Percentiles rank a stretch among this genome's conserved stretches.
These are phyloP conservation scores for Pseudopyrenochaeta lycopersici DNA, from an alignment of 2,329 filamentous ascomycete species.

Conservation along the genomic window DNA sequence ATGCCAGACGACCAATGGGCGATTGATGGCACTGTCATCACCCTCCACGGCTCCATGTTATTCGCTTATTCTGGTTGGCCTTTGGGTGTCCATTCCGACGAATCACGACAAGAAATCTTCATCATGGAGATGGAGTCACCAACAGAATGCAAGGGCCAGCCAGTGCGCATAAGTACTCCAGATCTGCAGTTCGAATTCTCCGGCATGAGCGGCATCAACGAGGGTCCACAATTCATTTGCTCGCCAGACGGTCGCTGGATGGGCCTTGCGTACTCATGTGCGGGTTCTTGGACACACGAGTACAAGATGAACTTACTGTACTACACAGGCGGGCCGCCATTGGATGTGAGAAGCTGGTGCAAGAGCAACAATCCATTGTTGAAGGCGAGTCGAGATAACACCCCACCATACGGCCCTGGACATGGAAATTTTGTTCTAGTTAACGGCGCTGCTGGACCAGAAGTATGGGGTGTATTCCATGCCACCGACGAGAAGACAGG, in stretches of 20 bases:
- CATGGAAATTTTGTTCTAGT: slow-evolving; percentile 57
- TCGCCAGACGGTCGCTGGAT: slow-evolving; percentile 50
- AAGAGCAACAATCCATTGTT: slow-evolving; percentile 53
- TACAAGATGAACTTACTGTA: slow-evolving; percentile 59
- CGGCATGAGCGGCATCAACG: slow-evolving; percentile 55
- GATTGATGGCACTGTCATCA: slow-evolving; percentile 58
- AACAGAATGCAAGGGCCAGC: slow-evolving; percentile 43
- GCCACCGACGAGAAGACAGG: slow-evolving; percentile 57
- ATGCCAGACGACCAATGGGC: slow-evolving; percentile 57
- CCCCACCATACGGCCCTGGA: slow-evolving; percentile 56
- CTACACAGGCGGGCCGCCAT: slow-evolving; percentile 52
- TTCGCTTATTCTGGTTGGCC: slow-evolving; percentile 60
- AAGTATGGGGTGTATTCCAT: slow-evolving; percentile 56
- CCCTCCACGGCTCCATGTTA: slow-evolving; percentile 48
- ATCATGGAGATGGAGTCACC: slow-evolving; percentile 52
- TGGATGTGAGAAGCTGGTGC: slow-evolving; percentile 48
- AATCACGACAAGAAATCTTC: slow-evolving; percentile 55
- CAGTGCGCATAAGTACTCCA: slow-evolving; percentile 53
- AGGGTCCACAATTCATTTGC: slow-evolving; percentile 53
- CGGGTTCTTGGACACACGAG: slow-evolving; percentile 57
- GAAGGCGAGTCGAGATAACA: slow-evolving; percentile 42
- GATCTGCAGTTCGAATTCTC: slow-evolving; percentile 52
- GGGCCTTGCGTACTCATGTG: slow-evolving; percentile 58
- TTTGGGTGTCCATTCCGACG: slow-evolving; percentile 41
- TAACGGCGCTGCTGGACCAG: slow-evolving; percentile 42